These are phyloP conservation scores for Pistacia vera DNA, from an alignment of 345 rosid genomes.

Conservation along the genomic window DNA sequence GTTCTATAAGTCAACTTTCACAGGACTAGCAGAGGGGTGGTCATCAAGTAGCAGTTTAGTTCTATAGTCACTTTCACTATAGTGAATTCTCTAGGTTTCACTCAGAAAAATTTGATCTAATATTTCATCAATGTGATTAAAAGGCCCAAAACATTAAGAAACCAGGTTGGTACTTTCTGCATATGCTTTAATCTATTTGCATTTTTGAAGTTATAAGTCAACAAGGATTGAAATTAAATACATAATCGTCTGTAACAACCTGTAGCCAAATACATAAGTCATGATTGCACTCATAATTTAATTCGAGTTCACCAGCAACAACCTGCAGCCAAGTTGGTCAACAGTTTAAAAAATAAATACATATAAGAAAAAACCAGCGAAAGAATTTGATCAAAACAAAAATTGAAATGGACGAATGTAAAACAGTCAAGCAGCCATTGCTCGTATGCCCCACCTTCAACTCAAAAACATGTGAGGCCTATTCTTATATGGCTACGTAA, in stretches of 20 bases:
- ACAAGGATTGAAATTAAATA: background rate
- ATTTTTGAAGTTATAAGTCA: too few species aligned
- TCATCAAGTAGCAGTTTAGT: background rate
- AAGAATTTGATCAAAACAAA: background rate
- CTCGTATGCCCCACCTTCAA: background rate
- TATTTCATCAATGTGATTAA: background rate
- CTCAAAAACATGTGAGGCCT: background rate
- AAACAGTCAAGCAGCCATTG: background rate
- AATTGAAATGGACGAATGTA: background rate
- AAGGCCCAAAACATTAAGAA: background rate
- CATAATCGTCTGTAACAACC: conserved; percentile 77
- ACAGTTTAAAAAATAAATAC: background rate
- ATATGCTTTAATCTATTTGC: background rate
- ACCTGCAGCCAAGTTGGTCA: conserved; percentile 51
- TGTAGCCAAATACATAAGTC: conserved; percentile 30
- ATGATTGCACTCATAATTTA: too few species aligned
- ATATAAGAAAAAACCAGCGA: background rate
- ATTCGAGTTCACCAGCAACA: conserved; percentile 97
- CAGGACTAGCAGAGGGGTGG: background rate
- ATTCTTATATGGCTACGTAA: too few species aligned
- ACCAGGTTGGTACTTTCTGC: too few species aligned
- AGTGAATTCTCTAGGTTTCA: background rate
- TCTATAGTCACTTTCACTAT: background rate
- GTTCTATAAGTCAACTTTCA: background rate
- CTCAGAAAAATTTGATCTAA: background rate